Conservation (phyloP, 2,329 filamentous ascomycete genomes). For the Botrytis paeoniae region DNA sequence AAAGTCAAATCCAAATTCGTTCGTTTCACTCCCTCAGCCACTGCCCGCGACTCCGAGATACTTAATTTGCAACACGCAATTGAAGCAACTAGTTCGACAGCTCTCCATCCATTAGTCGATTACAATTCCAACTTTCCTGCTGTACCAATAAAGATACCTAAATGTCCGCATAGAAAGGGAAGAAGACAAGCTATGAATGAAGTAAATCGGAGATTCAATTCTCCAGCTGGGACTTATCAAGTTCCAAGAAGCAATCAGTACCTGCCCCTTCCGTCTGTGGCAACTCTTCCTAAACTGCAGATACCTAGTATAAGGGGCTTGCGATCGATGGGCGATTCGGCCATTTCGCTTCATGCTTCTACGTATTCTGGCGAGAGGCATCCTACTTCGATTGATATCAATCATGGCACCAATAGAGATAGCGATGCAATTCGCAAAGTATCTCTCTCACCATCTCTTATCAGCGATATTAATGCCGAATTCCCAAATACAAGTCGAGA, state of each 20-base stretch:
- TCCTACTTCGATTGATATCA: background rate
- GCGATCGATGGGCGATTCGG: background rate
- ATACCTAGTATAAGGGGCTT: background rate
- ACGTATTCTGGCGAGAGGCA: background rate
- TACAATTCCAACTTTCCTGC: background rate
- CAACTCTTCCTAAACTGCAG: background rate
- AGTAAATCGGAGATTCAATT: background rate
- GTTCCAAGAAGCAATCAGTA: slow-evolving; percentile 5
- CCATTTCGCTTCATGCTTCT: background rate
- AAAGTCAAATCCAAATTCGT: slow-evolving; percentile 8
- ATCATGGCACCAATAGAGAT: background rate
- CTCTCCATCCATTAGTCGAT: slow-evolving; percentile 13
- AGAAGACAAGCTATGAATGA: background rate
- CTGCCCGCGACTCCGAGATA: slow-evolving; percentile 19
- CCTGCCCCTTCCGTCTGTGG: background rate
- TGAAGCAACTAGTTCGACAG: slow-evolving; percentile 17
- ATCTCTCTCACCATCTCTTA: slow-evolving; percentile 2
- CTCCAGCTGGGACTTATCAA: background rate
- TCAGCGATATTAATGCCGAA: background rate
- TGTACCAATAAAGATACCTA: background rate
- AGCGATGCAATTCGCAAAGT: background rate
- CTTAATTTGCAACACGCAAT: slow-evolving; percentile 14
- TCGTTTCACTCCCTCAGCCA: slow-evolving; percentile 18
- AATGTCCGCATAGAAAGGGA: slow-evolving; percentile 16
- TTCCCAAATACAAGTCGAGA: background rate